Conservation (phyloP, 345 rosid genomes). For the Erysimum cheiranthoides region DNA sequence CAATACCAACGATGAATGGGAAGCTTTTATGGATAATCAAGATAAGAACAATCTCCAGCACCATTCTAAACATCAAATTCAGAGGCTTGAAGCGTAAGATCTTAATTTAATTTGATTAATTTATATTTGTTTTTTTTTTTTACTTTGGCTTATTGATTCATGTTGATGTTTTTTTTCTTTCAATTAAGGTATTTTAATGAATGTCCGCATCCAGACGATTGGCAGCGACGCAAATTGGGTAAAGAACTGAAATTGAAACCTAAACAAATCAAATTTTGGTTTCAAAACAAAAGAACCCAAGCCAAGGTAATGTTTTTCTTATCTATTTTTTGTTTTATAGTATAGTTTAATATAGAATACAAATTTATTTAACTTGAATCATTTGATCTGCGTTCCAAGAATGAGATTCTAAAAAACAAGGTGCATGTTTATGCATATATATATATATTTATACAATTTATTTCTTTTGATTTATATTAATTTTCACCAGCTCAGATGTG, state of each 20-base stretch:
- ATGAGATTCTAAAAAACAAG: constrained; percentile 59
- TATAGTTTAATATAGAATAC: not conserved
- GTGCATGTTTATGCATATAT: constrained; percentile 44
- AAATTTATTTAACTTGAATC: not conserved
- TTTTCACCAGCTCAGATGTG: not conserved
- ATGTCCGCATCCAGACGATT: constrained; percentile 72
- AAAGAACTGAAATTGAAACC: constrained; percentile 57
- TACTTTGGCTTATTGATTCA: not conserved
- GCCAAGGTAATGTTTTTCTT: constrained; percentile 49
- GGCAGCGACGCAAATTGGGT: constrained; percentile 58
- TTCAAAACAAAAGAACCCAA: constrained; percentile 82
- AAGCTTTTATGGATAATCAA: constrained; percentile 35
- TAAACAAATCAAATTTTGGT: constrained; percentile 83
- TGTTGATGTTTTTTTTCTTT: not conserved
- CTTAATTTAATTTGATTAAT: not conserved
- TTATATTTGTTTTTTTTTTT: not conserved
- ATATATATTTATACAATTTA: no score
- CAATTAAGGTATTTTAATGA: constrained; percentile 63
- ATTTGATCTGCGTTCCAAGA: constrained; percentile 50
- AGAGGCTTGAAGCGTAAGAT: constrained; percentile 66
- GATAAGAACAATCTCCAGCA: constrained; percentile 48
- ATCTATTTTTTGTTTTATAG: not conserved
- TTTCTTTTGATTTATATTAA: no score
- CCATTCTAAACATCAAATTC: constrained; percentile 56
- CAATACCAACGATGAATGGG: constrained; percentile 56